Evolutionary conservation across 2,329 filamentous ascomycete species (phyloP).

Genomic region (Xylariaceae sp.): DNA sequence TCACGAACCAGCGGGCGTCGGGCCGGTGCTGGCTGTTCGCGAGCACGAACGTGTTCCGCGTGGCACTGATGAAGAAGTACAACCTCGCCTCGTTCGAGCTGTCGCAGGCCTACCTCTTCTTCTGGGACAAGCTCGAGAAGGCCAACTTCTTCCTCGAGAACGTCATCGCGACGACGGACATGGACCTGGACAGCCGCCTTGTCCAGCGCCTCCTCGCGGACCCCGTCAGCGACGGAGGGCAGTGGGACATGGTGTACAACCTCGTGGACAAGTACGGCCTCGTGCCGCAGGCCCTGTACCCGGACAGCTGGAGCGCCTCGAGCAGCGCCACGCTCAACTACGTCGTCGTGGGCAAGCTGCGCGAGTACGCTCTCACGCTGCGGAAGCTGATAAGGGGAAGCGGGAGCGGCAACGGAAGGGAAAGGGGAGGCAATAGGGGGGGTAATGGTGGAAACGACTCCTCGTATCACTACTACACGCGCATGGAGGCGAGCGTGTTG

Average conservation of each 20-base stretch:
- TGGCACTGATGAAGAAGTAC: slow-evolving; percentile 83
- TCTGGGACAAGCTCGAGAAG: slow-evolving; percentile 93
- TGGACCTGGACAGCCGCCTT: slow-evolving; percentile 67
- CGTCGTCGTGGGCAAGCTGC: slow-evolving; percentile 75
- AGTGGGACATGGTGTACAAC: slow-evolving; percentile 91
- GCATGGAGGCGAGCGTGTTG: slow-evolving; percentile 36
- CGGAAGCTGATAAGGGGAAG: slow-evolving; percentile 49
- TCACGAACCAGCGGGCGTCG: slow-evolving; percentile 77
- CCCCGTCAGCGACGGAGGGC: slow-evolving; percentile 75
- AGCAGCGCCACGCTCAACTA: slow-evolving; percentile 64
- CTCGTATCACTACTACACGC: too few relatives aligned
- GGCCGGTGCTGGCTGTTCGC: slow-evolving; percentile 92
- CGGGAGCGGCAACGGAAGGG: too few relatives aligned
- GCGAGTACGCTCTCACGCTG: slow-evolving; percentile 74
- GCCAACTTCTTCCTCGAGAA: slow-evolving; percentile 85
- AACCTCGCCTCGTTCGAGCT: slow-evolving; percentile 74
- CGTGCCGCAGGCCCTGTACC: slow-evolving; percentile 76
- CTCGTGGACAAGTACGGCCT: slow-evolving; percentile 82
- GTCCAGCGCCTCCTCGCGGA: slow-evolving; percentile 63
- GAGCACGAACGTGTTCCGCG: slow-evolving; percentile 82
- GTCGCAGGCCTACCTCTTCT: slow-evolving; percentile 84
- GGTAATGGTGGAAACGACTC: too few relatives aligned
- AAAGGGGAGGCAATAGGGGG: too few relatives aligned
- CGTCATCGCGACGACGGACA: slow-evolving; percentile 65
- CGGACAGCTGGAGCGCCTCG: slow-evolving; percentile 74